Evolutionary conservation across 2,329 filamentous ascomycete species (phyloP), one percentile per base, ranked within the genome.

Genomic region (Trichoderma koningii): DNA sequence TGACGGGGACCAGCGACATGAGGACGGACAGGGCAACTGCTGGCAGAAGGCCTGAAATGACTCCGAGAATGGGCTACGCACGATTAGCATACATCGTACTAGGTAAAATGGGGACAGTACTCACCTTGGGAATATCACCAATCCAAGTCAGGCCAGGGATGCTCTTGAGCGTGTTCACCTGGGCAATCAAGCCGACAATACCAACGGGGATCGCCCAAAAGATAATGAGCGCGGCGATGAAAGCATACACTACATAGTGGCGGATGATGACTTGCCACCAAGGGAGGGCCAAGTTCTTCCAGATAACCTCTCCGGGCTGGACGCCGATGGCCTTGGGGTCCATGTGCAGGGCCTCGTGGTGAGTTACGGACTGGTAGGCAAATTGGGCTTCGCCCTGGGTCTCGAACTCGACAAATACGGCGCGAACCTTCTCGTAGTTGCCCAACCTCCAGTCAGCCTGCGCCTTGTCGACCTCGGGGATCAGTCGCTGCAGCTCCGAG

Each of bases 321-420:
- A 97, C 82, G 52, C 92, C 93, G 64, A 94, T 93, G 72, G 89
- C 92, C 34, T 92, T 88, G 55, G 93, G 92, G 23, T 89, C 86
- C 89, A 97, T 93, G 76, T 93, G 90, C 48, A 94, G 81, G 30
- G 90, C 88, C 63, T 91, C 86, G 75, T 95, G 91, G 77, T 95
- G 91, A 7, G 92, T 86, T 30, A 96, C 82, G 21, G 87, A 89
- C 76, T 97, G 93, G 76, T 85, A 96, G 26, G 94, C 93, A 65
- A 84, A 82, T 76, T 99, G 94, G 9, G 95, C 95, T 66, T 92
- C 91, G 26, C 88, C 85, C 74, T 96, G 91, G 3, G 85, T 87
- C 68, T 86, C 84, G 73, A 97, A 99, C 73, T 98, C 93, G 68
- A 99, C 91, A 72, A 99, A 98, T n/a, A 95, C 89, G 3, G 93